These are phyloP conservation scores for Solanum neorickii DNA, from an alignment of 257 asterid species.

Conservation along the genomic window DNA sequence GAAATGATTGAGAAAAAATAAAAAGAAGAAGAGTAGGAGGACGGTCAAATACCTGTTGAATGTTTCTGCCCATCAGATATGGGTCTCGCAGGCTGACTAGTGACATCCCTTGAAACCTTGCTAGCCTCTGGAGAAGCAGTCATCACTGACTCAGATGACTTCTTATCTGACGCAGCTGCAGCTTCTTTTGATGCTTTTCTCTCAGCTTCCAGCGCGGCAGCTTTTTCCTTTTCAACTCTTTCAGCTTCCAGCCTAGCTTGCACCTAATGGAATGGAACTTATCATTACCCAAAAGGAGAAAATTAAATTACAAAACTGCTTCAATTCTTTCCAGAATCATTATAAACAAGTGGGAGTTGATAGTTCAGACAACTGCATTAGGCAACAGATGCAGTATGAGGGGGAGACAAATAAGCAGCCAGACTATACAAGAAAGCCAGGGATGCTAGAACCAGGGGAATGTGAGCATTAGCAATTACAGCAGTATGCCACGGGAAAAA, in stretches of 20 bases:
- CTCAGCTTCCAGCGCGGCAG: conserved; percentile 51
- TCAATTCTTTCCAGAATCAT: neutral
- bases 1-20: neutral
- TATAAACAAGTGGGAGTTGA: neutral
- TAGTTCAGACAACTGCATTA: neutral
- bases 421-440: neutral
- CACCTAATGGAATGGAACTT: conserved; percentile 17
- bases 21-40: neutral
- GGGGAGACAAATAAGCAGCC: neutral
- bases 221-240: conserved; percentile 47
- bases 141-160: conserved; percentile 21
- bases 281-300: neutral
- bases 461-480: neutral
- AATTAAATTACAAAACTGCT: neutral
- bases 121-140: conserved; percentile 10
- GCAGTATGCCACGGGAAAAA: neutral
- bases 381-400: neutral
- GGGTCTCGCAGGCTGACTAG: conserved; percentile 11
- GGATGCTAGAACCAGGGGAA: neutral
- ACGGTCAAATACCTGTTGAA: conserved; percentile 29
- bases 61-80: conserved; percentile 16
- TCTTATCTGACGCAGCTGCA: conserved; percentile 49
- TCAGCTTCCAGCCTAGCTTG: conserved; percentile 68
- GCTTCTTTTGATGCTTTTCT: conserved; percentile 54
- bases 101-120: conserved; percentile 14